A percentile compares a stretch with the other conserved stretches of the same genome.
phyloP scores from a whole-genome alignment of 2,329 filamentous ascomycete species.

The Fusarium falciforme region DNA sequence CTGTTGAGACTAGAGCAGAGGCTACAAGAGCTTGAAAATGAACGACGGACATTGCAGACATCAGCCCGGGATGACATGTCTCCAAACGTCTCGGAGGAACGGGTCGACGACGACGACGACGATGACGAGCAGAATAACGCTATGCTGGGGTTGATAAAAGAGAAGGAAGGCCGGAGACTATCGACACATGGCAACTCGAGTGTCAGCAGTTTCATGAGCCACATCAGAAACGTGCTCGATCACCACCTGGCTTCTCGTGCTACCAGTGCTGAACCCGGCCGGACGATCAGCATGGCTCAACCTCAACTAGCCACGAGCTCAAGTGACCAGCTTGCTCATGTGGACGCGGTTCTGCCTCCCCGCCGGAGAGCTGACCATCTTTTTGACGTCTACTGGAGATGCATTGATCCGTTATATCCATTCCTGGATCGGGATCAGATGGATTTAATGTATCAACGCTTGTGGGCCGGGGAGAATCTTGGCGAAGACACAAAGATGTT shows the following conservation, averaged over 20 bases:
- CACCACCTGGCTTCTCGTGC: neutral
- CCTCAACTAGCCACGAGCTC: neutral
- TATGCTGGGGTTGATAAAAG: neutral
- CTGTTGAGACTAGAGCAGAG: neutral
- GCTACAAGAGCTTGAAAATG: neutral
- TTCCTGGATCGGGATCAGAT: neutral
- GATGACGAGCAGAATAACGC: neutral
- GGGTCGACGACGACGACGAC: neutral
- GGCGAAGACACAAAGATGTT: neutral
- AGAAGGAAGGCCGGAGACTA: neutral
- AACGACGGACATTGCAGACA: neutral
- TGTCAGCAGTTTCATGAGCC: neutral
- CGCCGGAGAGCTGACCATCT: neutral
- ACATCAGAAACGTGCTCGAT: neutral
- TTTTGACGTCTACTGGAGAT: neutral
- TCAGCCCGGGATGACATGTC: neutral
- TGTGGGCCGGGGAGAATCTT: neutral
- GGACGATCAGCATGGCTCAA: neutral
- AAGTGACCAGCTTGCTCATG: neutral
- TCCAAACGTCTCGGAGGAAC: neutral
- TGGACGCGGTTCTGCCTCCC: neutral
- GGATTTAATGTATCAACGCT: neutral
- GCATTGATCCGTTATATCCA: neutral
- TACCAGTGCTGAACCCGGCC: neutral
- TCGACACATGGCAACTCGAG: neutral